Evolutionary conservation across 352 stramenopile genomes (phyloP), one percentile per base, ranked within the genome.

Genomic region (Phytophthora citrophthora): DNA sequence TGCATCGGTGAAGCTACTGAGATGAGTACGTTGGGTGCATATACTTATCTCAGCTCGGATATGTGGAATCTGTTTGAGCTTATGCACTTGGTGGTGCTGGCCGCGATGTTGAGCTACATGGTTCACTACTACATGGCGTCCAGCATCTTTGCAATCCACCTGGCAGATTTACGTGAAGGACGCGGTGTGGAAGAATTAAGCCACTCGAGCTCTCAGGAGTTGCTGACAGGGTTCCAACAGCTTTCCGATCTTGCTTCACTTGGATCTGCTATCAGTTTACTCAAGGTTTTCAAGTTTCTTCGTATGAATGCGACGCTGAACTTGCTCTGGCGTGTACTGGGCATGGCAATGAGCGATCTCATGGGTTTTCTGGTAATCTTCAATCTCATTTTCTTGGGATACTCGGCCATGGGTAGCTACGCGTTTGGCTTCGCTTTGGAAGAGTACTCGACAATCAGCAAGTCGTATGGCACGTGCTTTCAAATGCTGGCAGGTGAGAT

Each of bases 41-140:
- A 64, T 10, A 88, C 86, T 49, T 96, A 96, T 52, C 64, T 96
- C 45, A 76, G 79, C 26, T 88, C 86, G 13, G 85, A 96, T 63
- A 90, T 94, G 81, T 96, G 88, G 88, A 96, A 96, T 72, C 38
- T 96, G 5, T 96, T 96, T 61, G 88, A 96, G 54, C 70, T 96
- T 12, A 84, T 76, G 29, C 88, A 96, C 54, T 61, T 96, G 32
- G 61, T 83, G 13, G 69, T 93, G 8, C 53, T 96, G 27, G 74
- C 76, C 20, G 82, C 65, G 5, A 53, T 94, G 27, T 55, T 95
- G n/a, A 75, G 72, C 39, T 86, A 88, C 52, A 79, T 88, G 60
- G 83, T 81, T 45, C 76, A 76, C 26, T 94, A 89, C 50, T 93
- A 91, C 52, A 53, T 86, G 23, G 81, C 81, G 12, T 93, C 79